A percentile compares a stretch with the other conserved stretches of the same genome.
These are phyloP conservation scores for Leccinum griseonigrum DNA, from an alignment of 1,284 basidiomycete species.

Conservation along the genomic window DNA sequence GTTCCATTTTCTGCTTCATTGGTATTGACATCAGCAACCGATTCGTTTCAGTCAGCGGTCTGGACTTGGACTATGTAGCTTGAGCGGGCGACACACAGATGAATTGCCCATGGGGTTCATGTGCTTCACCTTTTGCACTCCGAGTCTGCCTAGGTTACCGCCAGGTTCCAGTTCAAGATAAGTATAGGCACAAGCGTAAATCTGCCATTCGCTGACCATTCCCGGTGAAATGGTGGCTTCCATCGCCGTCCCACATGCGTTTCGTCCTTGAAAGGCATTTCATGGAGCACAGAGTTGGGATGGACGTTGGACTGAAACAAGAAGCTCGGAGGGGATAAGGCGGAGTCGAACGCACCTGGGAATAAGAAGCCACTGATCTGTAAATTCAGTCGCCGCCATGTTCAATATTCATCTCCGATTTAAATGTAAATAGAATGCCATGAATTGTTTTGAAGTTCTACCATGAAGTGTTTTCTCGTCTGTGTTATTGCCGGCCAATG, in stretches of 20 bases:
- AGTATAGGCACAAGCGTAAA: background rate
- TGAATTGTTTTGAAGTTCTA: background rate
- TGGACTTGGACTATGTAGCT: background rate
- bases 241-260: background rate
- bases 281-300: no score
- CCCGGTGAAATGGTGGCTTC: background rate
- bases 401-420: background rate
- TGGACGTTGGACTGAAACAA: no score
- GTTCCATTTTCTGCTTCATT: background rate
- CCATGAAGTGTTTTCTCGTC: background rate
- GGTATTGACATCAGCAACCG: background rate
- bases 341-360: background rate
- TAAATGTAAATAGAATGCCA: no score
- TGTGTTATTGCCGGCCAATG: background rate
- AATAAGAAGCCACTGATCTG: no score
- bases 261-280: background rate
- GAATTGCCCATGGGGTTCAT: background rate
- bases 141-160: background rate
- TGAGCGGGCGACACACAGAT: background rate
- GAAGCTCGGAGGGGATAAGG: background rate
- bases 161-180: background rate
- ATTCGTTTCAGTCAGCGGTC: background rate
- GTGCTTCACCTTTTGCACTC: background rate
- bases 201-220: background rate
- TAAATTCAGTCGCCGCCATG: background rate